Evolutionary conservation across 306 rosid species (phyloP).

Genomic region (Alnus glutinosa): DNA sequence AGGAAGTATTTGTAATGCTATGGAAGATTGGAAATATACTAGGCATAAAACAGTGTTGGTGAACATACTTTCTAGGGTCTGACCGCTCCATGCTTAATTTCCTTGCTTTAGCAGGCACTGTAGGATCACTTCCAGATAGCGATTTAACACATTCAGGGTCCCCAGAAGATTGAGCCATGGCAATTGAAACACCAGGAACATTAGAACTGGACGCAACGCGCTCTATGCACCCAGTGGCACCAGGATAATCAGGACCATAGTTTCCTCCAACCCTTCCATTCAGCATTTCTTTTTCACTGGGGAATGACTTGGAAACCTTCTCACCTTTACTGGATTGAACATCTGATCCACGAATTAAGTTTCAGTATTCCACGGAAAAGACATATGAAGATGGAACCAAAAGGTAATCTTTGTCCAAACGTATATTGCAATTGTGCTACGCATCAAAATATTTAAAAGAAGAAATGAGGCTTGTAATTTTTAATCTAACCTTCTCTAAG

Average conservation of each 20-base stretch:
- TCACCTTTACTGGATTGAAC: constrained; percentile 61
- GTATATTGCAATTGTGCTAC: background rate
- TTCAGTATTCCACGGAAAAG: constrained; percentile 38
- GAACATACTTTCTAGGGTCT: constrained; percentile 75
- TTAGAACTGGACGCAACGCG: constrained; percentile 77
- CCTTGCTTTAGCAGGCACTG: constrained; percentile 67
- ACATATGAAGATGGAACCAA: background rate
- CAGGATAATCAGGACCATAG: constrained; percentile 53
- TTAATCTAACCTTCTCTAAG: background rate
- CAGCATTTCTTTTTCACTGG: constrained; percentile 47
- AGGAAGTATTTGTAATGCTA: background rate
- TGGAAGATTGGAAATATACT: constrained; percentile 7
- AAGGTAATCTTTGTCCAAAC: background rate
- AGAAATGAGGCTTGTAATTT: background rate
- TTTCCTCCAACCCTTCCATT: constrained; percentile 52
- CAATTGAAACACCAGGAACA: constrained; percentile 64
- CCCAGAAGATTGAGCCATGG: constrained; percentile 66
- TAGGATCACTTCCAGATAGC: constrained; percentile 56
- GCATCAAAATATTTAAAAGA: background rate
- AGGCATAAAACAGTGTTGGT: constrained; percentile 21
- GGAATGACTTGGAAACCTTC: constrained; percentile 42
- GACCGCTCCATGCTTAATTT: constrained; percentile 69
- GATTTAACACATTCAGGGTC: constrained; percentile 75
- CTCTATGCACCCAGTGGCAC: constrained; percentile 52
- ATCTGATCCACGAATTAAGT: constrained; percentile 38